Evolutionary conservation across 2,329 filamentous ascomycete species (phyloP).

Genomic region (Ophiostoma australiae): DNA sequence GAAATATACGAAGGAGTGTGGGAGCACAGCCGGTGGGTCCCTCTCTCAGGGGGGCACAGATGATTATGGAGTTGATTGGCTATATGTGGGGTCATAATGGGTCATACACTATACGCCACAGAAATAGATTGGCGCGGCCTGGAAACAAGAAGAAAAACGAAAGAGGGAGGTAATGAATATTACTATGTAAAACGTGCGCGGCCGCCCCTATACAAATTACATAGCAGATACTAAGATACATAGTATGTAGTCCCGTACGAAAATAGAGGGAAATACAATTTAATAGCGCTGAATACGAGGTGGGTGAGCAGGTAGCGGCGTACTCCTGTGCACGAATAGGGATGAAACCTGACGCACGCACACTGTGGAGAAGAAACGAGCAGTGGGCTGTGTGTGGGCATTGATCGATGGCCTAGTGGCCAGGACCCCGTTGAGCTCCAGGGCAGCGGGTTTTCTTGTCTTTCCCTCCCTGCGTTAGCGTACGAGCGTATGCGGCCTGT

Average conservation of each 20-base stretch:
- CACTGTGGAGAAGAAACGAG: slow-evolving; percentile 6
- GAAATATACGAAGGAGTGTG: slow-evolving; percentile 13
- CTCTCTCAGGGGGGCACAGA: neutral
- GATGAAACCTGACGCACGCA: slow-evolving; percentile 19
- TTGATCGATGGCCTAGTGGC: neutral
- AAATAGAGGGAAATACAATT: neutral
- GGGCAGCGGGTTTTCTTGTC: slow-evolving; percentile 6
- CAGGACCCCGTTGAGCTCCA: neutral
- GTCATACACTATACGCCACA: slow-evolving; percentile 20
- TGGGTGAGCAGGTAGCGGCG: neutral
- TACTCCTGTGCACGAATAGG: slow-evolving; percentile 11
- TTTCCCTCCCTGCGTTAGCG: slow-evolving; percentile 23
- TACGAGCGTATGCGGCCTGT: neutral
- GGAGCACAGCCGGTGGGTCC: slow-evolving; percentile 7
- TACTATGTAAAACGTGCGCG: neutral
- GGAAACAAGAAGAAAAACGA: slow-evolving; percentile 5
- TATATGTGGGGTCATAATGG: neutral
- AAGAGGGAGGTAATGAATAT: neutral
- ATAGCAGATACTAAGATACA: too few relatives aligned
- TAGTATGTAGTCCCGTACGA: neutral
- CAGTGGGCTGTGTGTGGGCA: neutral
- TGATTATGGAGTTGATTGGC: slow-evolving; percentile 3
- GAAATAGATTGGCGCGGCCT: slow-evolving; percentile 22
- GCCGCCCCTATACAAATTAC: neutral
- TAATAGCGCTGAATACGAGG: neutral